Conservation (phyloP, 108 stramenopile genomes). For the Nitzschia palea region DNA sequence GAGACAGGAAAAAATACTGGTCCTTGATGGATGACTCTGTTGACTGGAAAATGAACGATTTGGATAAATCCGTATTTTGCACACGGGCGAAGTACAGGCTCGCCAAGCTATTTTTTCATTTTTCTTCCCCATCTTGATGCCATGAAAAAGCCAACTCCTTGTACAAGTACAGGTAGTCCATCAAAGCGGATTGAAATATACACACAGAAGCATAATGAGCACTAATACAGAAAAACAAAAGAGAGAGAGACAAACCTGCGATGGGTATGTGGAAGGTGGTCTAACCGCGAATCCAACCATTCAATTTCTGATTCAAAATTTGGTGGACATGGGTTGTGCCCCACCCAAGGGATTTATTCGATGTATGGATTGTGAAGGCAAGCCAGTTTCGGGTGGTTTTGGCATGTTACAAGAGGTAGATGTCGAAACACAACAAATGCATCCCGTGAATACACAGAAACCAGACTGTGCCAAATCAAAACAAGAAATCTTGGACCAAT, state of each 20-base stretch:
- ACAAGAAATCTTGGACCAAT: conserved; percentile 29
- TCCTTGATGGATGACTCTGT: too few relatives aligned
- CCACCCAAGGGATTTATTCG: conserved; percentile 77
- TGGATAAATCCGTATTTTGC: too few relatives aligned
- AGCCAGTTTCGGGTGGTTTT: conserved; percentile 74
- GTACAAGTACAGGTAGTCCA: too few relatives aligned
- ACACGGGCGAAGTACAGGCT: too few relatives aligned
- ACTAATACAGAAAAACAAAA: neutral
- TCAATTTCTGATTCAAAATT: conserved; percentile 72
- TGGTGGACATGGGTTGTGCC: conserved; percentile 70
- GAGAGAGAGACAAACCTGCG: conserved; percentile 38
- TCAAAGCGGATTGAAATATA: too few relatives aligned
- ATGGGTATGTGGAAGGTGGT: conserved; percentile 65
- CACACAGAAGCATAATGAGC: too few relatives aligned
- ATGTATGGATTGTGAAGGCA: conserved; percentile 77
- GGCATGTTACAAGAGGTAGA: conserved; percentile 73
- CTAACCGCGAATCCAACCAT: conserved; percentile 70
- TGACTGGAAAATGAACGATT: too few relatives aligned
- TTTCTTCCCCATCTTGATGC: too few relatives aligned
- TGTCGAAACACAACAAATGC: neutral
- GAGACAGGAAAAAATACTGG: too few relatives aligned
- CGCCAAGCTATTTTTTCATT: too few relatives aligned
- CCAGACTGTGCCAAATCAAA: conserved; percentile 30
- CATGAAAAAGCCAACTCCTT: too few relatives aligned
- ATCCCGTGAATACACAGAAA: conserved; percentile 2